Base-by-base conservation (phyloP, 495 filamentous ascomycete genomes). In the Penicillium parvum region DNA sequence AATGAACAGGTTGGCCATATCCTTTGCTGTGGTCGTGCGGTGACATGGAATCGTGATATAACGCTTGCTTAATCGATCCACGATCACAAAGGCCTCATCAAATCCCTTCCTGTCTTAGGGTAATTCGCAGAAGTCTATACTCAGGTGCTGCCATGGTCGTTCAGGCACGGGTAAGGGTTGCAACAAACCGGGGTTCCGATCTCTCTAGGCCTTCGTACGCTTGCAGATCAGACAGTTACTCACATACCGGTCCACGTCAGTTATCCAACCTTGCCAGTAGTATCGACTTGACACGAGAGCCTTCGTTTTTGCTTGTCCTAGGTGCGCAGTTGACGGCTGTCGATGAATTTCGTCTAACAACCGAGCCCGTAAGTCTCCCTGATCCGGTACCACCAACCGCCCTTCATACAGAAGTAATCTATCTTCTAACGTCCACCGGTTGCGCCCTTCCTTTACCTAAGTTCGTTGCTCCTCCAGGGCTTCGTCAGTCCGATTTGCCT, bases 281-380 rank as follows among this genome's bases (percentile, higher is more conserved):
- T 47, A 47, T 11, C 37, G 12, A 5, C 11, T 15, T 1, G 4
- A 4, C 0, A 37, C 1, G 1, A 53, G 16, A 0, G 15, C 28
- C 12, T 35, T 30, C n/a, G 27, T 30, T 23, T 49, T 48, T 3
- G 43, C 26, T 5, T 28, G 19, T 15, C 43, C 15, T 4, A 25
- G 49, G n/a, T 52, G 26, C 0, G 36, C 29, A 2, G 12, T 49
- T n/a, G 29, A 42, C 0, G 28, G 27, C 17, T 53, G 15, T 1
- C 23, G 15, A 10, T 53, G 26, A n/a, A 49, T 47, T 5, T 52
- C 18, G 32, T 53, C 28, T 4, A 49, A 23, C 11, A 52, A 11
- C 1, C 43, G 6, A 6, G 12, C 9, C 1, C 22, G 20, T 1
- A 53, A 32, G 14, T 49, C 26, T 0, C 32, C 28, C 2, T 42